phyloP scores from a whole-genome alignment of 2,329 filamentous ascomycete genomes.

The Diaporthe eres region DNA sequence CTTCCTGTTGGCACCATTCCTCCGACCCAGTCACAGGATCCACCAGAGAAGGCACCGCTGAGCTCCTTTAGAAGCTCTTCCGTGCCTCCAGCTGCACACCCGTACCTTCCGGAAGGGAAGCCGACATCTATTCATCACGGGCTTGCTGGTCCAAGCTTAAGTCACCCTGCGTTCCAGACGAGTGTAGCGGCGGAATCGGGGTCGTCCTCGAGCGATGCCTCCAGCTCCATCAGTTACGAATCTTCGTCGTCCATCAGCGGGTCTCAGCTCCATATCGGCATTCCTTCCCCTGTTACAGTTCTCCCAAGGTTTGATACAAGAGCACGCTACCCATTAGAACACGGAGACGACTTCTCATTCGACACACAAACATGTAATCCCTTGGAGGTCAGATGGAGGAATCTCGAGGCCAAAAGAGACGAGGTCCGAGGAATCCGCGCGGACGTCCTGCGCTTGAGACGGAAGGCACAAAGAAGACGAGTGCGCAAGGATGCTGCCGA shows the following conservation, averaged over 20 bases:
- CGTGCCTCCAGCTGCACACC: not conserved
- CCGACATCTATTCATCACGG: not conserved
- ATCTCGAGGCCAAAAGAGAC: conserved; percentile 49
- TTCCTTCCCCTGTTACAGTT: not conserved
- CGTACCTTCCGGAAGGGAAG: not conserved
- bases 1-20: not conserved
- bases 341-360: not conserved
- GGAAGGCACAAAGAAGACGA: conserved; percentile 11
- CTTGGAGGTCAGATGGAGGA: conserved; percentile 22
- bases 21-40: not conserved
- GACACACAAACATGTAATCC: not conserved
- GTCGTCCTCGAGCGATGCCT: conserved; percentile 2
- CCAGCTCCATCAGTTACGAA: conserved; percentile 14
- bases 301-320: not conserved
- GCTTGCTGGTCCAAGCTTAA: conserved; percentile 9
- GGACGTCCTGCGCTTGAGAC: conserved; percentile 17
- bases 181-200: not conserved
- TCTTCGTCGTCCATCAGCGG: conserved; percentile 8
- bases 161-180: not conserved
- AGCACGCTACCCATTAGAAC: not conserved
- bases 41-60: not conserved
- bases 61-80: conserved; percentile 8
- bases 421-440: conserved; percentile 31
- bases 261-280: conserved; percentile 17
- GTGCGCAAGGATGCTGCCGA: conserved; percentile 36